Conservation (phyloP, 768 basidiomycete species). For the Macrolepiota albuminosa region DNA sequence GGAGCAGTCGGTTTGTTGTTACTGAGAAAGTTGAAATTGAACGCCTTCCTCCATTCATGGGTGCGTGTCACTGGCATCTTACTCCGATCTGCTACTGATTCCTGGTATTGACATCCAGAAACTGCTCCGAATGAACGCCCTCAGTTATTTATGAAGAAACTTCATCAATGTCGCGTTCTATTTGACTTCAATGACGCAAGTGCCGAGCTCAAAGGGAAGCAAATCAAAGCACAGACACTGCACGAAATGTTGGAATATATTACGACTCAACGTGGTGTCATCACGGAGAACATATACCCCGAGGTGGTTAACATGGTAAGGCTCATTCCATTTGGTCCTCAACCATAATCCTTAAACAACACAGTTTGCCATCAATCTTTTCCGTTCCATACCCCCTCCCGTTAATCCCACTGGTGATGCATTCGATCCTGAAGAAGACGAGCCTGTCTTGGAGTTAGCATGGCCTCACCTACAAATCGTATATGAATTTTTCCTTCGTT, state of each 20-base stretch:
- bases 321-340: slow-evolving; percentile 12
- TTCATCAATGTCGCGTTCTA: slow-evolving; percentile 92
- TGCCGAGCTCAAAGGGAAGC: slow-evolving; percentile 93
- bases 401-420: slow-evolving; percentile 98
- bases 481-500: slow-evolving; percentile 99
- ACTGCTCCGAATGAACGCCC: slow-evolving; percentile 84
- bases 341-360: slow-evolving; percentile 4
- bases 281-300: slow-evolving; percentile 96
- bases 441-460: slow-evolving; percentile 96
- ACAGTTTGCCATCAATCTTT: slow-evolving; percentile 96
- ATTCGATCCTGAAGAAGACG: slow-evolving; percentile 99
- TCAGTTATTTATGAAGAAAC: slow-evolving; percentile 88
- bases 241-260: slow-evolving; percentile 99
- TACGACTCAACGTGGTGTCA: slow-evolving; percentile 92
- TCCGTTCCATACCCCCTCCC: slow-evolving; percentile 99
- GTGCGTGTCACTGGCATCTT: slow-evolving; percentile 38
- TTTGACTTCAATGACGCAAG: slow-evolving; percentile 99
- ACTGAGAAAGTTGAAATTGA: slow-evolving; percentile 97
- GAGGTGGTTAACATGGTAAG: slow-evolving; percentile 98
- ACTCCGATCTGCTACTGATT: background rate
- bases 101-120: slow-evolving; percentile 47
- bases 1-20: slow-evolving; percentile 94
- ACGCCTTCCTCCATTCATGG: slow-evolving; percentile 84
- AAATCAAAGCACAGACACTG: slow-evolving; percentile 96
- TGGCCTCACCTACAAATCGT: slow-evolving; percentile 99